Evolutionary conservation across 768 basidiomycete species (phyloP), one percentile per base, ranked within the genome.

Genomic region (Boletus eberwhitei): DNA sequence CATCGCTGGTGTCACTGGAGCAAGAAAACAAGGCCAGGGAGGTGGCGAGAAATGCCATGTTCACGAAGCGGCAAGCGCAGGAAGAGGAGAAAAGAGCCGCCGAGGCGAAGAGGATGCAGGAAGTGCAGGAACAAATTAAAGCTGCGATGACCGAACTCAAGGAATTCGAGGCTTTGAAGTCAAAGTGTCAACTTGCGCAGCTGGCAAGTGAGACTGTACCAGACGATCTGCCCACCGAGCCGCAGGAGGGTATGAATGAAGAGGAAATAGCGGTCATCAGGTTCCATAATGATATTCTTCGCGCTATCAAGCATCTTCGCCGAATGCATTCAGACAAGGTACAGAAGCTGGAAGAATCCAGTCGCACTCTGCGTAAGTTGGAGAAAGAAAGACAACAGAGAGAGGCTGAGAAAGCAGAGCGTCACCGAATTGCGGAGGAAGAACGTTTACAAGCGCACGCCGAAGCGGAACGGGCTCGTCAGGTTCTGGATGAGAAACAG

Each of bases 11-110:
- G 34, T 65, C 55, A 34, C 47, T 55, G 31, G 70, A 70, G 43
- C 59, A 56, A 50, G 70, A 70, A 41, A 52, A 37, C 22, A 66
- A 42, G 49, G 53, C 60, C 5, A 65, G 60, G 52, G 70, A 71
- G 22, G 66, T 66, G 21, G 61, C 54, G 12, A 60, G 62, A 40
- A 61, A 47, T 42, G 49, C 21, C 17, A 22, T 59, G n/a, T 36
- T 60, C 14, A 55, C 55, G 9, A 58, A 63, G 22, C 61, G 68
- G 29, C 70, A 60, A 26, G 65, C 54, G 4, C 62, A 59, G 37
- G 69, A 71, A 46, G 64, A 68, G 24, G 68, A 70, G 34, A 60
- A 35, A 36, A 53, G 56, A 38, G 44, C 39, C 8, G 54, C 57
- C 2, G 64, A 64, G 35, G 48, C 57, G 40, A 60, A 56, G 50